These are phyloP conservation scores for Coniochaeta sp. DNA, from an alignment of 2,329 filamentous ascomycete genomes.

Conservation along the genomic window DNA sequence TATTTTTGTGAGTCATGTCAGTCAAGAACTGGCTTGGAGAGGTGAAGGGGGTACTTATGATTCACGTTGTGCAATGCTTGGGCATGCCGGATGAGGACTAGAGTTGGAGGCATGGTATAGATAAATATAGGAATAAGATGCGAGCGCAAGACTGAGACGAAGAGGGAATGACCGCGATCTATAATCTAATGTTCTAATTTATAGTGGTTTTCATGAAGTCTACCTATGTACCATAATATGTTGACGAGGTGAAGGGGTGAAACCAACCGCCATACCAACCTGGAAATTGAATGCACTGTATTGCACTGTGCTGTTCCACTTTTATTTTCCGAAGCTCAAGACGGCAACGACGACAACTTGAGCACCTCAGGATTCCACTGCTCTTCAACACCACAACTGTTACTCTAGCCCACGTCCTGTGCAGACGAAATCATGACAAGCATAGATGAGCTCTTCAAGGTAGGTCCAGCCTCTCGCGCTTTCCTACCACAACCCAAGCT, in stretches of 20 bases:
- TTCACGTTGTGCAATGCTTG: constrained; percentile 55
- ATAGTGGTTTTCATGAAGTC: no score
- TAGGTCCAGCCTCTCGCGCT: constrained; percentile 14
- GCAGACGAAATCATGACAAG: constrained; percentile 38
- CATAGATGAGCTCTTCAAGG: constrained; percentile 54
- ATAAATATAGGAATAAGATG: not conserved
- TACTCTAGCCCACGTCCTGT: not conserved
- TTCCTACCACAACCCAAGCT: not conserved
- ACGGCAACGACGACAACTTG: not conserved
- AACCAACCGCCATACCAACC: not conserved
- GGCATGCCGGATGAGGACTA: constrained; percentile 86
- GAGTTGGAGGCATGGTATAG: constrained; percentile 38
- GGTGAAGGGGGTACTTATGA: constrained; percentile 22
- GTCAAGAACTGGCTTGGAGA: constrained; percentile 1
- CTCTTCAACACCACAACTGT: not conserved
- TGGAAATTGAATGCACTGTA: not conserved
- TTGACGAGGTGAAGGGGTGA: constrained; percentile 29
- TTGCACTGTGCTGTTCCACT: not conserved
- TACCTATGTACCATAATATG: no score
- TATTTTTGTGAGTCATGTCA: constrained; percentile 27
- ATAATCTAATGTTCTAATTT: no score
- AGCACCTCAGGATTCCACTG: no score
- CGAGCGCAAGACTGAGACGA: not conserved
- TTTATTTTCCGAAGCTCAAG: not conserved
- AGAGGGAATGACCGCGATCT: not conserved